Evolutionary conservation across 2,329 filamentous ascomycete genomes (phyloP).

Genomic region (Cercospora zeina): DNA sequence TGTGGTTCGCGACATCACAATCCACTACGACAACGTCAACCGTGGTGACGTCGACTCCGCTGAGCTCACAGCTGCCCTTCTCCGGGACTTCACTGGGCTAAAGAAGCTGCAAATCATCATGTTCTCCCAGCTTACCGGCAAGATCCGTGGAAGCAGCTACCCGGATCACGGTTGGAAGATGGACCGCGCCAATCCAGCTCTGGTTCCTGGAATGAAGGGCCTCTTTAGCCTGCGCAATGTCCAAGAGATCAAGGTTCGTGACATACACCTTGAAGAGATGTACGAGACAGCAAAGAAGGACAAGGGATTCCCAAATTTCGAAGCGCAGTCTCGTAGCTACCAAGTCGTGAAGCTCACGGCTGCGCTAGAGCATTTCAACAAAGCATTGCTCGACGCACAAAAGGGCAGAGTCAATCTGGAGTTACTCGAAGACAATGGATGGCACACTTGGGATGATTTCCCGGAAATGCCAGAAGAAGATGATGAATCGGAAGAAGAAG

Average conservation of each 20-base stretch:
- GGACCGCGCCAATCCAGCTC: constrained; percentile 24
- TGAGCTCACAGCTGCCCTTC: constrained; percentile 28
- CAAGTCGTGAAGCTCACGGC: constrained; percentile 20
- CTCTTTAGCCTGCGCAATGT: constrained; percentile 30
- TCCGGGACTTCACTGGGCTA: constrained; percentile 26
- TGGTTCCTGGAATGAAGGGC: constrained; percentile 25
- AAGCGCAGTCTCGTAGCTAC: neutral
- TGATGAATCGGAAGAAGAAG: neutral
- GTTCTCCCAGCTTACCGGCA: constrained; percentile 7
- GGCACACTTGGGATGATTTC: constrained; percentile 30
- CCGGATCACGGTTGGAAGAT: neutral
- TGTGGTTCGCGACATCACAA: constrained; percentile 30
- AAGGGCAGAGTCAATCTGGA: constrained; percentile 25
- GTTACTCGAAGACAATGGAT: constrained; percentile 27
- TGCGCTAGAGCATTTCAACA: constrained; percentile 30
- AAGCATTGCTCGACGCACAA: constrained; percentile 29
- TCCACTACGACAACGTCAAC: constrained; percentile 31
- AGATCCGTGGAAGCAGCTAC: neutral
- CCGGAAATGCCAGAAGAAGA: constrained; percentile 22
- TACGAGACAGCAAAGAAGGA: constrained; percentile 17
- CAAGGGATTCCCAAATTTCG: constrained; percentile 23
- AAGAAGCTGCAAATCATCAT: constrained; percentile 30
- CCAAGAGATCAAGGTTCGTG: constrained; percentile 24
- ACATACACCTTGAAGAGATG: constrained; percentile 18
- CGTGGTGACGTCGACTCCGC: constrained; percentile 29